Conservation (phyloP, 345 rosid genomes). For the Punica granatum region DNA sequence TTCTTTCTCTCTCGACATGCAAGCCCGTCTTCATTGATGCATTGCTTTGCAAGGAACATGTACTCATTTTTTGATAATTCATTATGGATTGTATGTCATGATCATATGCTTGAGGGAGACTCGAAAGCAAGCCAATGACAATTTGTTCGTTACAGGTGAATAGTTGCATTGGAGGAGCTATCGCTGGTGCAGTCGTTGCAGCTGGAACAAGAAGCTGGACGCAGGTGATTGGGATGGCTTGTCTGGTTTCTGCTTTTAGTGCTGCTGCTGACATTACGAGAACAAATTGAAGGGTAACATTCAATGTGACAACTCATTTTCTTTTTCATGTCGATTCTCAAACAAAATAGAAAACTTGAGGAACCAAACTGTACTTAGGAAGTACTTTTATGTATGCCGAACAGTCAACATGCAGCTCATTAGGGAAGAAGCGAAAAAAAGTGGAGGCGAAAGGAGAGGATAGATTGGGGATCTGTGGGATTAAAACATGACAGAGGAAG, state of each 20-base stretch:
- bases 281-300: constrained; percentile 23
- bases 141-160: constrained; percentile 35
- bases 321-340: background rate
- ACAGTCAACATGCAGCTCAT: background rate
- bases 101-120: background rate
- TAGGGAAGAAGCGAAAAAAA: background rate
- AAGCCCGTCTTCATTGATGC: background rate
- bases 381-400: background rate
- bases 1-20: too few relatives aligned
- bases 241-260: constrained; percentile 55
- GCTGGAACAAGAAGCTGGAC: constrained; percentile 55
- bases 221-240: constrained; percentile 46
- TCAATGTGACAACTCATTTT: background rate
- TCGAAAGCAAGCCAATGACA: background rate
- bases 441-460: background rate
- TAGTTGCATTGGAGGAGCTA: constrained; percentile 68
- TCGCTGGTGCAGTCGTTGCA: constrained; percentile 71
- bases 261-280: constrained; percentile 59
- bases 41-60: background rate
- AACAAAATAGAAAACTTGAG: background rate
- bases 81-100: background rate
- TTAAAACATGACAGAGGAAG: background rate
- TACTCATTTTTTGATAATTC: background rate
- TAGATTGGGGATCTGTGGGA: background rate
- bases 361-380: background rate